phyloP scores from a whole-genome alignment of 2,329 filamentous ascomycete genomes.

The Phyllosticta ampelicida region DNA sequence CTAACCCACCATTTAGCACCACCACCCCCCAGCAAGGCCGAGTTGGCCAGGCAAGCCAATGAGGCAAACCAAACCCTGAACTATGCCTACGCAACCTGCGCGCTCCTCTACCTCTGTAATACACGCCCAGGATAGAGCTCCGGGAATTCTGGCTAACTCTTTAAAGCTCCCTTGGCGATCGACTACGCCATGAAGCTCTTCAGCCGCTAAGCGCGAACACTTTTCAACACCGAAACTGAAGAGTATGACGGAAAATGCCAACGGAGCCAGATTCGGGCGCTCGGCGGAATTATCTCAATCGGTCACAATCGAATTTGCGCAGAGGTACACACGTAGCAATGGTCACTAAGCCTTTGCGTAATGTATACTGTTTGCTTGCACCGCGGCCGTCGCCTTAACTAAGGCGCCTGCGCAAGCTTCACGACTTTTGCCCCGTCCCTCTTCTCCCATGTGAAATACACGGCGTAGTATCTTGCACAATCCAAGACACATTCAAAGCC shows the following conservation, averaged over 20 bases:
- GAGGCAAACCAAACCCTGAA: constrained; percentile 58
- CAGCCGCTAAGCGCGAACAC: not conserved
- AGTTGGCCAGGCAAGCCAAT: constrained; percentile 58
- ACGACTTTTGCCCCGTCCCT: not conserved
- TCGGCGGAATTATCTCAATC: not conserved
- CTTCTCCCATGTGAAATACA: constrained; percentile 6
- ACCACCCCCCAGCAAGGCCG: constrained; percentile 57
- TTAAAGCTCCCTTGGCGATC: constrained; percentile 44
- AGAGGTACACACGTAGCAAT: not conserved
- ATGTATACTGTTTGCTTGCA: not conserved
- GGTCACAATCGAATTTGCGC: not conserved
- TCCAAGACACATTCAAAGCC: constrained; percentile 2
- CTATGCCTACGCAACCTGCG: constrained; percentile 53
- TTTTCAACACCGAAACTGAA: not conserved
- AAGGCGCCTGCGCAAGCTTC: not conserved
- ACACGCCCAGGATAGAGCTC: constrained; percentile 6
- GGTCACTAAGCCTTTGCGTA: not conserved
- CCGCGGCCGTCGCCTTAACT: not conserved
- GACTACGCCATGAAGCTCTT: constrained; percentile 31
- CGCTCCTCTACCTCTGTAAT: constrained; percentile 69
- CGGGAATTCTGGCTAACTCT: not conserved
- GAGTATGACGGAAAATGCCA: not conserved
- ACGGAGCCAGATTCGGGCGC: not conserved
- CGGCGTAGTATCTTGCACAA: constrained; percentile 7
- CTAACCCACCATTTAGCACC: constrained; percentile 41